A percentile compares a stretch with the other conserved stretches of the same genome.
Evolutionary conservation across 805 yeast genomes (phyloP).

Genomic region (Candida golubevii): DNA sequence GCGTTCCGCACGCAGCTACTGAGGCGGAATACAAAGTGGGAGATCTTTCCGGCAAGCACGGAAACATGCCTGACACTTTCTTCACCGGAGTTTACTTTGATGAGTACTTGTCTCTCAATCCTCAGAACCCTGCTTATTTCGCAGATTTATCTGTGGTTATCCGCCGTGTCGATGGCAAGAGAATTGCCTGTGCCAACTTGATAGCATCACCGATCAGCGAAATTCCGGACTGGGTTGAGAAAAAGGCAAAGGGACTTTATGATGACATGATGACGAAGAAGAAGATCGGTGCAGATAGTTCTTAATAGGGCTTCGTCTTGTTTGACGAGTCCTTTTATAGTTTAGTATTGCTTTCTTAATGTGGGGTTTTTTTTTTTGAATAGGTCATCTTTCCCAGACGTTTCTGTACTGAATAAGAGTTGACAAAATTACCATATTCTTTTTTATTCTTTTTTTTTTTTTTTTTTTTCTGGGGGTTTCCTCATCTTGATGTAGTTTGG

Average conservation of each 20-base stretch:
- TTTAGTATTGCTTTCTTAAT: too few relatives aligned
- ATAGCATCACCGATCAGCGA: too few relatives aligned
- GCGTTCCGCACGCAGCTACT: neutral
- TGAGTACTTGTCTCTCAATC: conserved; percentile 4
- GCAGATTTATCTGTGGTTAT: conserved; percentile 4
- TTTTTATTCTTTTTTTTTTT: too few relatives aligned
- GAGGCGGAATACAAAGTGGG: conserved; percentile 3
- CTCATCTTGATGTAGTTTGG: too few relatives aligned
- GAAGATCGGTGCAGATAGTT: too few relatives aligned
- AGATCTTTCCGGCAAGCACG: conserved; percentile 7
- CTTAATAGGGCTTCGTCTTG: too few relatives aligned
- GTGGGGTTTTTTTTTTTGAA: too few relatives aligned
- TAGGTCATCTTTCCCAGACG: too few relatives aligned
- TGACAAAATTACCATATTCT: too few relatives aligned
- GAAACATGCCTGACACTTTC: neutral
- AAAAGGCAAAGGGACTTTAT: neutral
- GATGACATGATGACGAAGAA: neutral
- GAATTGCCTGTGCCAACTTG: conserved; percentile 1
- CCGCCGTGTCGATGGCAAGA: neutral
- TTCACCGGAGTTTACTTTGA: neutral
- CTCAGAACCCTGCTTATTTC: conserved; percentile 2
- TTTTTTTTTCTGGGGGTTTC: too few relatives aligned
- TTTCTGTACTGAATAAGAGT: too few relatives aligned
- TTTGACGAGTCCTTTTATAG: neutral
- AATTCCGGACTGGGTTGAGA: neutral